phyloP scores from a whole-genome alignment of 495 filamentous ascomycete genomes.

The Daldinia caldariorum region DNA sequence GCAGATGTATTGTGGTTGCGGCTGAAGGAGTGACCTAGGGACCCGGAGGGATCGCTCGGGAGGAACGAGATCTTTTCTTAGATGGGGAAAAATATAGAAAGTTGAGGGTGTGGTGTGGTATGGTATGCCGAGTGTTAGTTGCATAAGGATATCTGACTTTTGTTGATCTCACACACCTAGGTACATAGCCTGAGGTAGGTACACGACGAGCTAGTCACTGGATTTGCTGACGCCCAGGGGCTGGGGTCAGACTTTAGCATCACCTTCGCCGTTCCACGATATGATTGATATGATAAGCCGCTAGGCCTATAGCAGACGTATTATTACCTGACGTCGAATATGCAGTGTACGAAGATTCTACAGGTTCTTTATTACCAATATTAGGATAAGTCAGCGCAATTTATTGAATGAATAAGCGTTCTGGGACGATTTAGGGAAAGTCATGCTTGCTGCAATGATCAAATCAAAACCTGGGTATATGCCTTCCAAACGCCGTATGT shows the following conservation, averaged over 20 bases:
- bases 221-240: too few species aligned
- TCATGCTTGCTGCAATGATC: constrained; percentile 11
- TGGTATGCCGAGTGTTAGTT: background rate
- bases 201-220: background rate
- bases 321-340: background rate
- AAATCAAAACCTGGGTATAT: constrained; percentile 36
- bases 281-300: background rate
- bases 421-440: background rate
- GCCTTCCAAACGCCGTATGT: constrained; percentile 31
- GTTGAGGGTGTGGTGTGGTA: background rate
- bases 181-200: too few species aligned
- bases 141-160: background rate
- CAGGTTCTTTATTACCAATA: background rate
- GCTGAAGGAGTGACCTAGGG: background rate
- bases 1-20: background rate
- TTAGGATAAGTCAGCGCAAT: background rate
- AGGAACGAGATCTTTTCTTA: constrained; percentile 9
- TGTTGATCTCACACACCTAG: background rate
- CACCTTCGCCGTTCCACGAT: background rate
- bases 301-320: background rate
- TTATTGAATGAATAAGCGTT: background rate
- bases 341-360: background rate
- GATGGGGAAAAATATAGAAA: background rate
- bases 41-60: constrained; percentile 1
- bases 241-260: constrained; percentile 3